These are phyloP conservation scores for Serendipita indica DNA, from an alignment of 768 basidiomycete species.

Conservation along the genomic window DNA sequence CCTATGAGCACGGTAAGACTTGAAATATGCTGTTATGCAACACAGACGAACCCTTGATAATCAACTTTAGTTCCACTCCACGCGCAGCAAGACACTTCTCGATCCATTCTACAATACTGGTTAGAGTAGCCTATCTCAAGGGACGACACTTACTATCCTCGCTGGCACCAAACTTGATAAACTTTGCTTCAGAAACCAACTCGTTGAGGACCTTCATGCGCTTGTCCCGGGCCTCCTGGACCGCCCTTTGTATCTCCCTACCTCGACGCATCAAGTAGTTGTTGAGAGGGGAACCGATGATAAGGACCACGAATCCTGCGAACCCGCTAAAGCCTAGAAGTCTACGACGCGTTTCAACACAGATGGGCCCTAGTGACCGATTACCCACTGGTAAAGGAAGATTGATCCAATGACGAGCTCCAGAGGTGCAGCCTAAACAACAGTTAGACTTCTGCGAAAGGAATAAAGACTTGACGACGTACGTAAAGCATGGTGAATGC, in stretches of 20 bases:
- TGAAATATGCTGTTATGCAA: neutral
- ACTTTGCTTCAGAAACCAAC: conserved; percentile 24
- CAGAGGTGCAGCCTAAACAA: conserved; percentile 21
- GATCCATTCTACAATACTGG: conserved; percentile 28
- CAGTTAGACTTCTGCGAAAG: neutral
- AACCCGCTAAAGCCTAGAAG: conserved; percentile 35
- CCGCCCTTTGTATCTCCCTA: conserved; percentile 25
- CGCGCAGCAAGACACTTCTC: conserved; percentile 24
- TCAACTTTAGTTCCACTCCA: conserved; percentile 22
- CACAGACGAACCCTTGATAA: conserved; percentile 18
- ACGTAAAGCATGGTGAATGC: conserved; percentile 9
- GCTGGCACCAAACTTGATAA: conserved; percentile 33
- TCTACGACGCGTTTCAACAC: conserved; percentile 17
- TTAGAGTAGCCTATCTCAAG: conserved; percentile 18
- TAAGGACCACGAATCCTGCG: conserved; percentile 30
- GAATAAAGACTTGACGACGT: neutral
- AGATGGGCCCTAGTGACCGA: too few relatives aligned
- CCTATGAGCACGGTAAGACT: conserved; percentile 10
- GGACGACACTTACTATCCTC: conserved; percentile 20
- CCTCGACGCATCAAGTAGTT: conserved; percentile 26
- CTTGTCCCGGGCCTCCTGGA: conserved; percentile 27
- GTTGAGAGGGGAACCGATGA: conserved; percentile 29
- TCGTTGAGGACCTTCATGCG: conserved; percentile 34
- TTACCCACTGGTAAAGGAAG: conserved; percentile 26
- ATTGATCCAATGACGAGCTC: conserved; percentile 23